Percentiles rank a stretch among this genome's conserved stretches.
Conservation (phyloP, 1,284 basidiomycete species). For the Erythrobasidium hasegawianum region DNA sequence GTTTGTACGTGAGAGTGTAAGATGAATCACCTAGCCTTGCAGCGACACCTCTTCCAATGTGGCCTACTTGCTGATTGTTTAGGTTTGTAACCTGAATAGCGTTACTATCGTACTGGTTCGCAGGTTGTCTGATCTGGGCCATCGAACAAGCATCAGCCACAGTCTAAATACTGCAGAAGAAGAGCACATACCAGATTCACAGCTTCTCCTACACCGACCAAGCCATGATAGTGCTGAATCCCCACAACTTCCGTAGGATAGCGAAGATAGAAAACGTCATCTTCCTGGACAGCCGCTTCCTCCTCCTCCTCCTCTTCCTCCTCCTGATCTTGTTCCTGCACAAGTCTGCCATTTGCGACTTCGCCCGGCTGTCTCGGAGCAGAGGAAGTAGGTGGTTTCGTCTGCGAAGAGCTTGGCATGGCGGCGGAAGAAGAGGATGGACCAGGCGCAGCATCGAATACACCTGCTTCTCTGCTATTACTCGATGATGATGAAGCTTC, state of each 20-base stretch:
- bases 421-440: conserved; percentile 10
- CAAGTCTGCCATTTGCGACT: conserved; percentile 14
- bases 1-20: too few relatives aligned
- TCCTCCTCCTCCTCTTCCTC: conserved; percentile 11
- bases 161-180: too few relatives aligned
- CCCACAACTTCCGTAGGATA: conserved; percentile 25
- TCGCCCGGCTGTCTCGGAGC: conserved; percentile 1
- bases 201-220: conserved; percentile 21
- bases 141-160: too few relatives aligned
- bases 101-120: conserved; percentile 20
- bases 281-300: neutral
- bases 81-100: conserved; percentile 30
- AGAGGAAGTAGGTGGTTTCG: neutral
- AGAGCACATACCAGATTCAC: conserved; percentile 8
- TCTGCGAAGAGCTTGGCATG: conserved; percentile 1
- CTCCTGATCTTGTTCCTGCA: conserved; percentile 3
- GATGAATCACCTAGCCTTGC: conserved; percentile 24
- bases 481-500: too few relatives aligned
- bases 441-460: neutral
- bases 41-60: conserved; percentile 17
- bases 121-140: conserved; percentile 24
- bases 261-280: conserved; percentile 33
- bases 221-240: conserved; percentile 22
- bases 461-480: too few relatives aligned
- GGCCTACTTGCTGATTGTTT: conserved; percentile 14